phyloP scores from a whole-genome alignment of 2,329 filamentous ascomycete genomes.

The Botrytis elliptica region DNA sequence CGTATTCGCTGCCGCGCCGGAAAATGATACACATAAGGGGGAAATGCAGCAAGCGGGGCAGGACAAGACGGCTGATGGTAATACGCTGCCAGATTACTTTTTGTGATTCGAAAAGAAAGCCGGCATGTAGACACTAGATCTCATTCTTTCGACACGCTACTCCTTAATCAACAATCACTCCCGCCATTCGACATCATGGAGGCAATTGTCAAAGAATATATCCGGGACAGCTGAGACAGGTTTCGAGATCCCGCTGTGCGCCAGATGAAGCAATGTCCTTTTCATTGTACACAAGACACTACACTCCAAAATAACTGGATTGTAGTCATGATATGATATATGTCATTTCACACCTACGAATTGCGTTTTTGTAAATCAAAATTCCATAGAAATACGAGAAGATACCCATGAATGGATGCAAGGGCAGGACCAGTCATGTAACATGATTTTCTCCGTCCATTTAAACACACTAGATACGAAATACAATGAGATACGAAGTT shows the following conservation, averaged over 20 bases:
- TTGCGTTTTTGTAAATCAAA: slow-evolving; percentile 13
- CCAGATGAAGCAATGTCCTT: not conserved
- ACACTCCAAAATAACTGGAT: not conserved
- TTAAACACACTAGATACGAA: slow-evolving; percentile 5
- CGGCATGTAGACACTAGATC: not conserved
- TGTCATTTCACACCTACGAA: slow-evolving; percentile 3
- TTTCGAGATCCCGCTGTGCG: not conserved
- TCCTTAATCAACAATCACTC: not conserved
- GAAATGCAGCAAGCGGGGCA: slow-evolving; percentile 75
- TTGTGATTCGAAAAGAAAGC: slow-evolving; percentile 45
- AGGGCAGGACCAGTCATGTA: slow-evolving; percentile 1
- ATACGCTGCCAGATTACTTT: slow-evolving; percentile 68
- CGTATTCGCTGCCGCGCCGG: slow-evolving; percentile 93
- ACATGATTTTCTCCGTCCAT: slow-evolving; percentile 5
- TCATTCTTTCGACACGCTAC: not conserved
- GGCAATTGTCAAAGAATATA: not conserved
- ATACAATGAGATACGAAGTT: slow-evolving; percentile 6
- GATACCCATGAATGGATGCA: slow-evolving; percentile 10
- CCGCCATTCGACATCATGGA: not conserved
- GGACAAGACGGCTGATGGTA: slow-evolving; percentile 67
- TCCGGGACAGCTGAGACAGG: not conserved
- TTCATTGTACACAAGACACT: not conserved
- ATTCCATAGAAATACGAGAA: slow-evolving; percentile 11
- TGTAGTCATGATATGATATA: slow-evolving; percentile 10
- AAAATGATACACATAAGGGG: slow-evolving; percentile 89